Evolutionary conservation across 225 moss, liverwort and hornwort genomes (phyloP), one percentile per base, ranked within the genome.

Genomic region (Bryum argenteum): DNA sequence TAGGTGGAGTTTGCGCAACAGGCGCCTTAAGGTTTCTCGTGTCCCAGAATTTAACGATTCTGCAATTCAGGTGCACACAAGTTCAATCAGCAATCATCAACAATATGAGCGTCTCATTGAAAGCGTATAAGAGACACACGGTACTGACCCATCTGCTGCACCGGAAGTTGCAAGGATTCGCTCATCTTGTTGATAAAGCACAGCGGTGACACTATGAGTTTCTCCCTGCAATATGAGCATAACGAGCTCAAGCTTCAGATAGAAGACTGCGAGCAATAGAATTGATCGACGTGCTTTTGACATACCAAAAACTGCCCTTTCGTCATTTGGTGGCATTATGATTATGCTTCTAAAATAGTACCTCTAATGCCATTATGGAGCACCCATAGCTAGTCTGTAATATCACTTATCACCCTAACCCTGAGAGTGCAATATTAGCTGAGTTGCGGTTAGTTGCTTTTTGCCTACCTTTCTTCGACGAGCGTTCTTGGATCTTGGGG

Each of bases 41-140:
- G 45, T 98, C 97, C 97, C 97, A 98, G 71, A 89, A 94, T 54
- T 92, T 98, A 18, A 98, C 70, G 40, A 92, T 81, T 61, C 97
- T 97, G 92, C 76, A 85, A 16, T 55, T 19, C 45, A 26, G 7
- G n/a, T 54, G 40, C 45, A 45, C 7, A 53, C 7, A 57, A 63
- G 7, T 58, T 77, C n/a, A n/a, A n/a, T n/a, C 58, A 74, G 63
- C 11, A 67, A 28, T 43, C 15, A 16, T 55, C 42, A 39, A 8
- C 53, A 38, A 23, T 1, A n/a, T 42, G 19, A 0, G 69, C 44
- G 59, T 43, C 8, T 11, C n/a, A 10, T 61, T 56, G 4, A 53
- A 40, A 26, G 39, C 1, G 5, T 24, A 11, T 40, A 3, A n/a
- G 23, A 45, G 43, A 2, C n/a, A 8, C 44, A 59, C 52, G 45